phyloP scores from a whole-genome alignment of 2,329 filamentous ascomycete genomes.

The Botryosphaeria dothidea region DNA sequence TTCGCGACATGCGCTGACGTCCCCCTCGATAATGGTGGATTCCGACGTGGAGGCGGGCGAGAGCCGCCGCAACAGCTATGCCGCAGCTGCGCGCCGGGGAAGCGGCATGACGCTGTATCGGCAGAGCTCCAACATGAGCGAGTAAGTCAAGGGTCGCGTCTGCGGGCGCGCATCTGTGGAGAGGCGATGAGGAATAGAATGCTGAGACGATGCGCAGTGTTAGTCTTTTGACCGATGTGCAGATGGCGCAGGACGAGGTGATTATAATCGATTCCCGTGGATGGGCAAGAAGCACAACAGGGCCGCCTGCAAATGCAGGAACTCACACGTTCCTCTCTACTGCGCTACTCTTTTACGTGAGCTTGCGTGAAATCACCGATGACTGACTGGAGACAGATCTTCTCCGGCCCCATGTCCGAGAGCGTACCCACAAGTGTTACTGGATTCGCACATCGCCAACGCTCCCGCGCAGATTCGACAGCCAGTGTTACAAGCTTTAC shows the following conservation, averaged over 20 bases:
- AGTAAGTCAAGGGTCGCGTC: conserved; percentile 39
- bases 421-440: conserved; percentile 92
- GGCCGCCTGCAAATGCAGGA: neutral
- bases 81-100: conserved; percentile 24
- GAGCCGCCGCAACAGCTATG: conserved; percentile 31
- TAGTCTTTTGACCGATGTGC: conserved; percentile 91
- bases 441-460: conserved; percentile 79
- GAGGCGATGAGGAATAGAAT: neutral
- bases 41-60: conserved; percentile 21
- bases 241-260: conserved; percentile 97
- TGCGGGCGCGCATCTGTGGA: neutral
- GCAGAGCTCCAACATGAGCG: conserved; percentile 69
- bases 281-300: neutral
- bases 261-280: neutral
- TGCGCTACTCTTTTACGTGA: neutral
- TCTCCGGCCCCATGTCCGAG: conserved; percentile 89
- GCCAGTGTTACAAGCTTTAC: conserved; percentile 89
- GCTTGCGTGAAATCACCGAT: neutral
- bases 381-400: conserved; percentile 56
- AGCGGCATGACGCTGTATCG: conserved; percentile 56
- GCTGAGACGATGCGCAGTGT: conserved; percentile 40
- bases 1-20: conserved; percentile 17
- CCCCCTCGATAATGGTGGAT: conserved; percentile 17
- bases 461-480: conserved; percentile 77
- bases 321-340: neutral